Evolutionary conservation across 345 rosid species (phyloP).

Genomic region (Aegle marmelos): DNA sequence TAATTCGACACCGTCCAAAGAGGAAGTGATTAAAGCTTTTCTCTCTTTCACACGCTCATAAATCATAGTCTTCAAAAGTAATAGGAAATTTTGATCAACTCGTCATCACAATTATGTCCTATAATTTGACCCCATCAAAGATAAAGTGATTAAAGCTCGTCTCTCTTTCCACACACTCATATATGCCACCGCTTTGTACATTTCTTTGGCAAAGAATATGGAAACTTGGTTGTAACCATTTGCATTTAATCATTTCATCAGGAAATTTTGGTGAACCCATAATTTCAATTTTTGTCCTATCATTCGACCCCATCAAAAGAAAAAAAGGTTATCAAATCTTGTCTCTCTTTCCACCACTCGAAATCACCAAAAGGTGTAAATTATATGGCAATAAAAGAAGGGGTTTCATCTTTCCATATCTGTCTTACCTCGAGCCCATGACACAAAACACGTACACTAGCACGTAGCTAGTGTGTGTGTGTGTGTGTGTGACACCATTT

Average conservation of each 20-base stretch:
- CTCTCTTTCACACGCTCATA: too few relatives aligned
- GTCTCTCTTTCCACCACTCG: background rate
- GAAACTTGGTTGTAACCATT: background rate
- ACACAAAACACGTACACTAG: background rate
- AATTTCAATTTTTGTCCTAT: background rate
- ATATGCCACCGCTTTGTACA: conserved; percentile 2
- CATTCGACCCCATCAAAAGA: background rate
- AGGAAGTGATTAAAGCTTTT: too few relatives aligned
- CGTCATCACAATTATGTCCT: background rate
- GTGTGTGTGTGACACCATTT: background rate
- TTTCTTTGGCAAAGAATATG: background rate
- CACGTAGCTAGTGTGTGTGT: background rate
- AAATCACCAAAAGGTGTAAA: background rate
- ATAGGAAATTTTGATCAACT: background rate
- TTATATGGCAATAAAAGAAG: background rate
- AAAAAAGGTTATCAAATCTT: background rate
- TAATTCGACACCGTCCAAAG: too few relatives aligned
- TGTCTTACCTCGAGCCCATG: background rate
- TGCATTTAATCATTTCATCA: conserved; percentile 4
- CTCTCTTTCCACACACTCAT: too few relatives aligned
- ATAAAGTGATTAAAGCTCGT: too few relatives aligned
- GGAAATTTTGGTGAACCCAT: background rate
- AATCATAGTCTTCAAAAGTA: background rate
- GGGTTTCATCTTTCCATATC: too few relatives aligned
- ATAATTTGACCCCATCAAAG: too few relatives aligned